These are phyloP conservation scores for Fagopyrum homotropicum DNA, from an alignment of 148 eudicot genomes.

Conservation along the genomic window DNA sequence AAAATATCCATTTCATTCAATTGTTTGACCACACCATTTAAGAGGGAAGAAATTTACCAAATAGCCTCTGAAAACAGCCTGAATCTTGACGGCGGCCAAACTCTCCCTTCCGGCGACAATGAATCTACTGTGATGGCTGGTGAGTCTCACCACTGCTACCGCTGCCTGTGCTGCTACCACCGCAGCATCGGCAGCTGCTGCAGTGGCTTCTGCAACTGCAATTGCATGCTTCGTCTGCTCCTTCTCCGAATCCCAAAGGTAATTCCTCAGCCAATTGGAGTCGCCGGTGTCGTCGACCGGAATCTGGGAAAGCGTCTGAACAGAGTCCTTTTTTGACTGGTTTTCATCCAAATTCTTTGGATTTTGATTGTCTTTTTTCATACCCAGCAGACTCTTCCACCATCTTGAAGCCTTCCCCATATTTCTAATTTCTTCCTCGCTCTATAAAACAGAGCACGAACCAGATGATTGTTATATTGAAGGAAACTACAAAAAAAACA, in stretches of 20 bases:
- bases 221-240: conserved; percentile 88
- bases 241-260: conserved; percentile 32
- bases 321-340: conserved; percentile 26
- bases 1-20: background rate
- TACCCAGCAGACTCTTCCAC: conserved; percentile 63
- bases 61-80: conserved; percentile 66
- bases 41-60: conserved; percentile 41
- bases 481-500: no score
- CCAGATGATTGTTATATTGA: no score
- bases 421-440: background rate
- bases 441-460: no score
- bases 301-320: conserved; percentile 11
- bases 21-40: background rate
- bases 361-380: conserved; percentile 58
- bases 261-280: conserved; percentile 41
- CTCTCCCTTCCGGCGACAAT: conserved; percentile 38
- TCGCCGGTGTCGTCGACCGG: conserved; percentile 18
- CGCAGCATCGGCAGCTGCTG: conserved; percentile 88
- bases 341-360: conserved; percentile 18
- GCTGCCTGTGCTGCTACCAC: conserved; percentile 95
- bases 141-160: conserved; percentile 79
- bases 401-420: conserved; percentile 90
- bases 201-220: conserved; percentile 91
- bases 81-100: conserved; percentile 72
- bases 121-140: conserved; percentile 47